Percentiles rank a stretch among this genome's conserved stretches.
These are phyloP conservation scores for Cladophialophora immunda DNA, from an alignment of 2,329 filamentous ascomycete species.

Conservation along the genomic window DNA sequence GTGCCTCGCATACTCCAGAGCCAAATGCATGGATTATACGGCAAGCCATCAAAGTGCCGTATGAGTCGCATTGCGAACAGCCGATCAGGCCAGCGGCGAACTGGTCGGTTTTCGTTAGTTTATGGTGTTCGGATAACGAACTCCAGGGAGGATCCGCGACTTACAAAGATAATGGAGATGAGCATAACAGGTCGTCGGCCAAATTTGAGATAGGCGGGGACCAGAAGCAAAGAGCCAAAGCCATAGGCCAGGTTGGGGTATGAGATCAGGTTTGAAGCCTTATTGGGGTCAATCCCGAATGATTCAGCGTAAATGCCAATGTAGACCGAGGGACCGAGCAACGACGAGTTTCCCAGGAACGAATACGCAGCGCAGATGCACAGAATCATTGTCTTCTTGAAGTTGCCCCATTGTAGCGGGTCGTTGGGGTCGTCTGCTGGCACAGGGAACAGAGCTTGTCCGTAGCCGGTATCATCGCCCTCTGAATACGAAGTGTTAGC, in stretches of 20 bases:
- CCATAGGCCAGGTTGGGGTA: conserved; percentile 70
- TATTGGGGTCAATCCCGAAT: conserved; percentile 61
- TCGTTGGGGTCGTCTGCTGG: conserved; percentile 70
- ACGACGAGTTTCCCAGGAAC: conserved; percentile 66
- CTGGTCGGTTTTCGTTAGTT: conserved; percentile 34
- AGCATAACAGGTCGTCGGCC: conserved; percentile 56
- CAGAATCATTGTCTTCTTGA: conserved; percentile 66
- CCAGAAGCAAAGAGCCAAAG: conserved; percentile 64
- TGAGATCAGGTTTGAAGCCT: conserved; percentile 65
- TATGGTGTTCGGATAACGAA: not conserved
- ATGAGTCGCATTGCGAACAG: conserved; percentile 51
- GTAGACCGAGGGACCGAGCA: conserved; percentile 67
- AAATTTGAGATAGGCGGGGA: conserved; percentile 66
- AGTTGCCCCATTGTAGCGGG: conserved; percentile 64
- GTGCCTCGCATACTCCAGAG: conserved; percentile 56
- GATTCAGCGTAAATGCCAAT: conserved; percentile 63
- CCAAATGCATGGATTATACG: conserved; percentile 55
- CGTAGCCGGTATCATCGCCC: conserved; percentile 67
- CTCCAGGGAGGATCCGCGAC: conserved; percentile 5
- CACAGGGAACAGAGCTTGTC: conserved; percentile 68
- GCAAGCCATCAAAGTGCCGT: conserved; percentile 53
- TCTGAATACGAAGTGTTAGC: conserved; percentile 47
- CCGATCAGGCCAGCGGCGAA: conserved; percentile 55
- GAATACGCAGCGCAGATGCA: conserved; percentile 64
- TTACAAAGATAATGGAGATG: conserved; percentile 50